phyloP scores from a whole-genome alignment of 1,284 basidiomycete species.

The Sanghuangporus baumii region DNA sequence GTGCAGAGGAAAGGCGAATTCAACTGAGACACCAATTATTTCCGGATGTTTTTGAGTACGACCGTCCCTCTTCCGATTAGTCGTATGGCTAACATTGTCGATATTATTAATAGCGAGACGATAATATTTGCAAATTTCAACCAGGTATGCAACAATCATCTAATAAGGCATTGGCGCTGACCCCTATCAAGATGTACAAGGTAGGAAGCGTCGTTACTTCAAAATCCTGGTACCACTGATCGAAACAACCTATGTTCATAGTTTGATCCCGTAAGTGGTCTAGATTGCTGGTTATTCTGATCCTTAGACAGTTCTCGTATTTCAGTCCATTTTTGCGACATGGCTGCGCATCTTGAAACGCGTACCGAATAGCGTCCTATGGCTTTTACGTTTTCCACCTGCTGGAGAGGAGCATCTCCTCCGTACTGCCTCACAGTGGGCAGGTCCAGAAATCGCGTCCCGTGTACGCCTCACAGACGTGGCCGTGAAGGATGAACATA shows the following conservation, averaged over 20 bases:
- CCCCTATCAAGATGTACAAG: slow-evolving; percentile 40
- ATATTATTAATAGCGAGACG: slow-evolving; percentile 32
- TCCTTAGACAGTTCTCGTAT: background rate
- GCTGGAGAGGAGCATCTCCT: slow-evolving; percentile 49
- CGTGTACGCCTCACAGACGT: slow-evolving; percentile 57
- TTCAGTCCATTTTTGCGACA: slow-evolving; percentile 41
- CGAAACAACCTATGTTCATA: slow-evolving; percentile 17
- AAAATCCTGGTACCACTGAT: background rate
- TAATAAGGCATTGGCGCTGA: slow-evolving; percentile 17
- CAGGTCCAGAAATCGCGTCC: slow-evolving; percentile 45
- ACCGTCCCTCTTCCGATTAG: slow-evolving; percentile 2
- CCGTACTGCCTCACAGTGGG: slow-evolving; percentile 45
- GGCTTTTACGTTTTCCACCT: slow-evolving; percentile 56
- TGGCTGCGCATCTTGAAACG: slow-evolving; percentile 51
- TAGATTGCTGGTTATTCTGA: background rate
- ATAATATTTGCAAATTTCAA: slow-evolving; percentile 63
- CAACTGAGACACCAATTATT: slow-evolving; percentile 41
- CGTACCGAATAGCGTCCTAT: slow-evolving; percentile 51
- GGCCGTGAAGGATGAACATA: slow-evolving; percentile 47
- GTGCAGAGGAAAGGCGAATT: slow-evolving; percentile 41
- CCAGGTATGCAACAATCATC: slow-evolving; percentile 34
- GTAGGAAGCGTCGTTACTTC: slow-evolving; percentile 22
- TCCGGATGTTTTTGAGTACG: slow-evolving; percentile 42
- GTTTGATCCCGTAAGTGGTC: slow-evolving; percentile 42
- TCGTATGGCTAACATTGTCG: background rate